A percentile compares a stretch with the other conserved stretches of the same genome.
phyloP scores from a whole-genome alignment of 2,329 filamentous ascomycete species.

The Periglandula ipomoeae region DNA sequence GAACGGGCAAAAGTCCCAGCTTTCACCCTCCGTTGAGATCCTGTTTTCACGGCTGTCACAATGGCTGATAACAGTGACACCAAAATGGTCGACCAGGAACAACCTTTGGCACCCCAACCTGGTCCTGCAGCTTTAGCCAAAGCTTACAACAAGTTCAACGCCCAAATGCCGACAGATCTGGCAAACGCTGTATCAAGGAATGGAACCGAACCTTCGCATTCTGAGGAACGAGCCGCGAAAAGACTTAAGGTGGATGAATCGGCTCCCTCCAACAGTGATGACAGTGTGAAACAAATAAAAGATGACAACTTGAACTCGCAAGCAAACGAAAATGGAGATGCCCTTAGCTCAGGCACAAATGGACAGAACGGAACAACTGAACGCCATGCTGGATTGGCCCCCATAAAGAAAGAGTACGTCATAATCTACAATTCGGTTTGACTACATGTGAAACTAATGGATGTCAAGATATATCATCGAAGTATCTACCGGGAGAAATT shows the following conservation, averaged over 20 bases:
- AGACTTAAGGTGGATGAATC: constrained; percentile 43
- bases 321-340: constrained; percentile 7
- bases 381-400: constrained; percentile 50
- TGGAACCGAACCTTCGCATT: neutral
- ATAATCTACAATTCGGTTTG: neutral
- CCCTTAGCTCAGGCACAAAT: constrained; percentile 9
- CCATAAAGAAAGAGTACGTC: constrained; percentile 63
- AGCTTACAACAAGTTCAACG: constrained; percentile 1
- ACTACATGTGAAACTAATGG: constrained; percentile 1
- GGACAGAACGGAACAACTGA: constrained; percentile 14
- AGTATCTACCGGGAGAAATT: constrained; percentile 17
- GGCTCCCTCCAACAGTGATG: constrained; percentile 8
- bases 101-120: constrained; percentile 8
- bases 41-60: neutral
- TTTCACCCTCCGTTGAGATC: neutral
- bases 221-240: constrained; percentile 42
- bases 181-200: neutral
- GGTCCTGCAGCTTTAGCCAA: neutral
- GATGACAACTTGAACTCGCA: neutral
- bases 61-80: constrained; percentile 21
- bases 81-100: constrained; percentile 14
- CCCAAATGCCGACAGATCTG: constrained; percentile 8
- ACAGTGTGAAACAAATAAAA: constrained; percentile 11
- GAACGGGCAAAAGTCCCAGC: too few relatives aligned
- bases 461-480: constrained; percentile 33